Evolutionary conservation across 257 asterid species (phyloP), one percentile per base, ranked within the genome.

Genomic region (Striga asiatica): DNA sequence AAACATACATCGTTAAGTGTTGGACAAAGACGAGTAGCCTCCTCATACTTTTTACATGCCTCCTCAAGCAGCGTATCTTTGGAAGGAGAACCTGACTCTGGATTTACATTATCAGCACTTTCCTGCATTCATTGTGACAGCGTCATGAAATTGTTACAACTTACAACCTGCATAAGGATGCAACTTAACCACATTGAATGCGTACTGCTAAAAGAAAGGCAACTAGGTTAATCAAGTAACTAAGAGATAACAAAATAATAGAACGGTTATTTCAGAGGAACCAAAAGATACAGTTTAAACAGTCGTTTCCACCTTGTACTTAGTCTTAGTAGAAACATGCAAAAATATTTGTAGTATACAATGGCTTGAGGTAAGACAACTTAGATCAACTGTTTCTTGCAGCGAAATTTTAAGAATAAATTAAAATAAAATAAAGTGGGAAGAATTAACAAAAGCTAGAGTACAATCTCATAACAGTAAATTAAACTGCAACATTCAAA

Each of bases 11-110:
- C 98, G 62, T 84, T 84, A 37, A 92, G 88, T 5, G 98, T 84
- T 67, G 98, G 97, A 64, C 95, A 88, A 70, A 88, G 95, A 65
- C 81, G 81, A 31, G 97, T 82, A 47, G 98, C 99, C 73, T 85
- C 97, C 65, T 92, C 95, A 65, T 92, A 92, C 75, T 92, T 88
- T 70, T 64, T 81, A 70, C 97, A 92, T 18, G 97, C 98, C 82
- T 88, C 95, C 77, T 87, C 96, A 48, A 91, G 96, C 79, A 91
- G 76, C 59, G 86, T 81, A 68, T 91, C 98, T 78, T 87, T 91
- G 45, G 96, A 87, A 66, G 93, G 87, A 74, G 96, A 81, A 66
- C 75, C 72, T 21, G 98, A 78, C 60, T 87, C 95, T 49, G 92
- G 84, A 73, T 62, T 78, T 43, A 91, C 85, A 64, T 91, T 91